Conservation (phyloP, 2,329 filamentous ascomycete genomes). For the Sporothrix pseudoabietina region DNA sequence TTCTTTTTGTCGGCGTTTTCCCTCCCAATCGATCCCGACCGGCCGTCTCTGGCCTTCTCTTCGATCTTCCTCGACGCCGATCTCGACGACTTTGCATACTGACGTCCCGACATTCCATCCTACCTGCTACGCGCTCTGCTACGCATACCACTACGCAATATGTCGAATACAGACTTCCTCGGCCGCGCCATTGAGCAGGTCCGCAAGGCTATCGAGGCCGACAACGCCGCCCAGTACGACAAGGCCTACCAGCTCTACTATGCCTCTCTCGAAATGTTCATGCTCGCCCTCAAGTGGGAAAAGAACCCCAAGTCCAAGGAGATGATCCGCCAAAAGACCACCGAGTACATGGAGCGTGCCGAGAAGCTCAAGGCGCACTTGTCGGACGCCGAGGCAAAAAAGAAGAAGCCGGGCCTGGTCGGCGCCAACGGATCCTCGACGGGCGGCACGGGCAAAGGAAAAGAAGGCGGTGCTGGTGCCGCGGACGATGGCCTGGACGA, state of each 20-base stretch:
- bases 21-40: constrained; percentile 21
- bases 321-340: constrained; percentile 93
- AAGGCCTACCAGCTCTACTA: constrained; percentile 97
- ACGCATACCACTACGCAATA: constrained; percentile 49
- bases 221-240: constrained; percentile 94
- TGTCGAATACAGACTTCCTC: constrained; percentile 97
- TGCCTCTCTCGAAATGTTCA: constrained; percentile 93
- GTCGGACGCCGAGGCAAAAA: constrained; percentile 69
- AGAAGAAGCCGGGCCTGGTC: constrained; percentile 70
- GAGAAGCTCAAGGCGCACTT: constrained; percentile 97
- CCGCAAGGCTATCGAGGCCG: constrained; percentile 95
- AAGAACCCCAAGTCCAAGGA: constrained; percentile 97
- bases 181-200: constrained; percentile 95
- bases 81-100: neutral
- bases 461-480: constrained; percentile 55
- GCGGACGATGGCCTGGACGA: constrained; percentile 73
- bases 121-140: constrained; percentile 42
- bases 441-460: constrained; percentile 63
- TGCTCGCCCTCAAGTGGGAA: constrained; percentile 99
- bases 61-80: neutral
- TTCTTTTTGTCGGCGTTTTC: constrained; percentile 1
- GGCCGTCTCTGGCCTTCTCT: neutral
- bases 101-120: neutral
- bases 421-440: constrained; percentile 70
- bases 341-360: constrained; percentile 96